These are phyloP conservation scores for Plasmodium gallinaceum DNA, from an alignment of 169 alveolate genomes.

Conservation along the genomic window DNA sequence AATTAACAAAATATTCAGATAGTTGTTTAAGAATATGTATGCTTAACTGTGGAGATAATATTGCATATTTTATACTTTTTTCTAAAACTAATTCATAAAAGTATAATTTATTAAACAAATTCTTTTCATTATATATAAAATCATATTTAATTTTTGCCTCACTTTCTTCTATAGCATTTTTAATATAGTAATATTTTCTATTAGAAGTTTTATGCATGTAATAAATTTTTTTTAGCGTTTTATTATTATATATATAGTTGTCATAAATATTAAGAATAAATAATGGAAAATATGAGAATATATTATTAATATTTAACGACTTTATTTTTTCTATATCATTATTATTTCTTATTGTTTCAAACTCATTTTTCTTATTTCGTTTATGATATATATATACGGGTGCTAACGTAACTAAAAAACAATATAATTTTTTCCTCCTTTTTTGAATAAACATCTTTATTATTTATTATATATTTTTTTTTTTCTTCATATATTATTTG, in stretches of 20 bases:
- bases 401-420: slow-evolving; percentile 2
- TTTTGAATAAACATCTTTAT: neutral
- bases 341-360: slow-evolving; percentile 18
- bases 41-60: slow-evolving; percentile 62
- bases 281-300: slow-evolving; percentile 39
- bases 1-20: slow-evolving; percentile 29
- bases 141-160: slow-evolving; percentile 16
- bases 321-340: slow-evolving; percentile 37
- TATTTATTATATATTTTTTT: neutral
- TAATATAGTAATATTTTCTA: neutral
- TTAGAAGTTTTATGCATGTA: neutral
- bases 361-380: slow-evolving; percentile 16
- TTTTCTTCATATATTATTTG: too few species aligned
- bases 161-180: neutral
- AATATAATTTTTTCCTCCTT: slow-evolving; percentile 19
- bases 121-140: slow-evolving; percentile 43
- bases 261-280: slow-evolving; percentile 45
- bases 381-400: slow-evolving; percentile 12
- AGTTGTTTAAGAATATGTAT: slow-evolving; percentile 21
- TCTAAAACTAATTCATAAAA: slow-evolving; percentile 46
- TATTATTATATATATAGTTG: slow-evolving; percentile 53
- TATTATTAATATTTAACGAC: slow-evolving; percentile 21
- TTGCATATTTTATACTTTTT: slow-evolving; percentile 36
- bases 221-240: slow-evolving; percentile 9
- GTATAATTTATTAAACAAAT: slow-evolving; percentile 44